Evolutionary conservation across 73 alveolate genomes (phyloP), one percentile per base, ranked within the genome.

Genomic region (Paramecium pentaurelia): DNA sequence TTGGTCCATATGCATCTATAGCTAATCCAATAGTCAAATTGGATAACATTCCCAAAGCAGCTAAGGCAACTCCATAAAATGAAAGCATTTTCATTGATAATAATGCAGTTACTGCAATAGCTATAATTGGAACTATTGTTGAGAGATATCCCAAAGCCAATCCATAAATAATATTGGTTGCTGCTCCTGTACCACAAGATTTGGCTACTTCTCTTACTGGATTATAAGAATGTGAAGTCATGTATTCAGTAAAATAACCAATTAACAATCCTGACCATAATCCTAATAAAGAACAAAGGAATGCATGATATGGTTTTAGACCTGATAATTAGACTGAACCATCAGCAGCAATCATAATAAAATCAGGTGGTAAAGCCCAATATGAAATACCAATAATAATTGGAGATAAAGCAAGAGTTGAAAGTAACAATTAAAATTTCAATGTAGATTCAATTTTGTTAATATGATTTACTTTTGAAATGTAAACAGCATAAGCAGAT

Each of bases 41-140:
- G 38, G 97, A 95, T 44, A 98, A 98, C 99, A 98, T 98, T 40
- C 99, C 99, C 59, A 98, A 95, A 88, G 99, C 99, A 5, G 98
- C 97, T 58, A 98, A 49, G 8, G 99, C 99, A 51, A 97, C 95
- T 60, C 99, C 99, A 92, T 97, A 98, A 97, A 88, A 94, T 18
- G 80, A 87, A 25, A 97, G 92, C 83, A 95, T 80, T 34, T 94
- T 91, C 95, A 95, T 93, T 8, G 98, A 44, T 34, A 96, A 88
- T 64, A 45, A 95, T 36, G 96, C 95, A 38, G 99, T 94, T 9
- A 93, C 90, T 51, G 97, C 98, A 70, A 96, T 77, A 60, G 96
- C 94, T 77, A 96, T 58, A 88, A 96, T 95, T 49, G 99, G 99
- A 58, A 97, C 83, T 37, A 97, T 92, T 75, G 95, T 88, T 77